These are phyloP conservation scores for Baffinella frigidus DNA, from an alignment of 208 protist genomes.

Conservation along the genomic window DNA sequence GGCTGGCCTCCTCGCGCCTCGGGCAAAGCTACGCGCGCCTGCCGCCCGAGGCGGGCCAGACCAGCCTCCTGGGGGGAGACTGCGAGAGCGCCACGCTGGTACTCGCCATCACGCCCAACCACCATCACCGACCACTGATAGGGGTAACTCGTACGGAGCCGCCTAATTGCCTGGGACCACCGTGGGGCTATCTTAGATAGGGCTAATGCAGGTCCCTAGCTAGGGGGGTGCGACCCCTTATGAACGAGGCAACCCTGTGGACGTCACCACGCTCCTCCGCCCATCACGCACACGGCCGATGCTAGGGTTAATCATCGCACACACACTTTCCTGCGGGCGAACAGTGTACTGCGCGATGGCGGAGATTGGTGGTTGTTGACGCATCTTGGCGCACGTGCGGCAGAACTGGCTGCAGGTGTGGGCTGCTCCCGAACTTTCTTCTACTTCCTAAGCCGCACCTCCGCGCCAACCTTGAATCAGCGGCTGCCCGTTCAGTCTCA, in stretches of 20 bases:
- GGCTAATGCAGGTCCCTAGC: neutral
- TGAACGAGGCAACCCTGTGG: neutral
- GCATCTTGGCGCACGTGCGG: too few relatives aligned
- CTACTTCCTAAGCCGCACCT: too few relatives aligned
- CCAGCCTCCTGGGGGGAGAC: neutral
- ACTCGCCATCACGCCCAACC: neutral
- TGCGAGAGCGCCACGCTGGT: neutral
- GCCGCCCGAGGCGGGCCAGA: neutral
- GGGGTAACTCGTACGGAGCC: neutral
- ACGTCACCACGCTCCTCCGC: neutral
- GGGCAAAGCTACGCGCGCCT: constrained; percentile 3
- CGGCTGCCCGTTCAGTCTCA: too few relatives aligned
- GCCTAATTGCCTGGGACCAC: neutral
- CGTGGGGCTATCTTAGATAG: neutral
- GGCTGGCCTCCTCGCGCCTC: neutral
- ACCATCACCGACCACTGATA: neutral
- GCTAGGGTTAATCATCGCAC: too few relatives aligned
- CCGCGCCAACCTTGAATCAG: too few relatives aligned
- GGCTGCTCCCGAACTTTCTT: neutral
- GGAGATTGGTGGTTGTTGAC: neutral
- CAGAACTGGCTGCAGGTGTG: neutral
- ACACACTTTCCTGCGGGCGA: too few relatives aligned
- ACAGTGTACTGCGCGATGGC: neutral
- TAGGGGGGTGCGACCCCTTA: neutral
- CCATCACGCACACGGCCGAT: neutral